Evolutionary conservation across 2,329 filamentous ascomycete species (phyloP).

Genomic region (Neofusicoccum laricinum): DNA sequence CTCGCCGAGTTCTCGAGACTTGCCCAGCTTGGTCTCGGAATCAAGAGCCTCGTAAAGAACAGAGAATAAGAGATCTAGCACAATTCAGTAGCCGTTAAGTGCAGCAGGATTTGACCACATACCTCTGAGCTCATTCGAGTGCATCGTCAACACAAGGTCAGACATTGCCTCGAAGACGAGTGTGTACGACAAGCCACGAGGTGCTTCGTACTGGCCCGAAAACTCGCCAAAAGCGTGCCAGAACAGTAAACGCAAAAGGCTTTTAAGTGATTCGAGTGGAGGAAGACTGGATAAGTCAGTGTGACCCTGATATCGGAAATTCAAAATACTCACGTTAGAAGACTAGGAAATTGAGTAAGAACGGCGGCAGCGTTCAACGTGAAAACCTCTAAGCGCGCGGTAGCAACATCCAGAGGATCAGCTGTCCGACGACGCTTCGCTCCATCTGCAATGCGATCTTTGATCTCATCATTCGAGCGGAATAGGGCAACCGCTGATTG

Average conservation of each 20-base stretch:
- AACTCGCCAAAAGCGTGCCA: slow-evolving; percentile 16
- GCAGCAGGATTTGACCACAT: not conserved
- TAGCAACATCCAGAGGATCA: not conserved
- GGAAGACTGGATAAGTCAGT: not conserved
- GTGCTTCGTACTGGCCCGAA: slow-evolving; percentile 1
- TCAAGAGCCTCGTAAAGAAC: slow-evolving; percentile 10
- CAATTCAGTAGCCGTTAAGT: not conserved
- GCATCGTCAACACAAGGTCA: slow-evolving; percentile 8
- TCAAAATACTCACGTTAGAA: not conserved
- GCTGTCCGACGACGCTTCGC: slow-evolving; percentile 2
- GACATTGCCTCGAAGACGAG: slow-evolving; percentile 16
- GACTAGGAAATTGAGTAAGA: slow-evolving; percentile 8
- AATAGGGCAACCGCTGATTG: slow-evolving; percentile 8
- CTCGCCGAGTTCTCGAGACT: not conserved
- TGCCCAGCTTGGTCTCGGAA: not conserved
- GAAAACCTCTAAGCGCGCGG: slow-evolving; percentile 1
- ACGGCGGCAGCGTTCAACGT: slow-evolving; percentile 11
- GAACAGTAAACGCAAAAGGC: slow-evolving; percentile 9
- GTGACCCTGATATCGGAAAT: no score
- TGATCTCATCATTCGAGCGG: slow-evolving; percentile 13
- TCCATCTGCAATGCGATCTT: slow-evolving; percentile 9
- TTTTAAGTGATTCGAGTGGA: slow-evolving; percentile 6
- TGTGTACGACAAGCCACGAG: not conserved
- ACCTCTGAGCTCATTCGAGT: slow-evolving; percentile 8
- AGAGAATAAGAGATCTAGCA: slow-evolving; percentile 1